Evolutionary conservation across 441 rosid genomes (phyloP).

Genomic region (Adansonia grandidieri): DNA sequence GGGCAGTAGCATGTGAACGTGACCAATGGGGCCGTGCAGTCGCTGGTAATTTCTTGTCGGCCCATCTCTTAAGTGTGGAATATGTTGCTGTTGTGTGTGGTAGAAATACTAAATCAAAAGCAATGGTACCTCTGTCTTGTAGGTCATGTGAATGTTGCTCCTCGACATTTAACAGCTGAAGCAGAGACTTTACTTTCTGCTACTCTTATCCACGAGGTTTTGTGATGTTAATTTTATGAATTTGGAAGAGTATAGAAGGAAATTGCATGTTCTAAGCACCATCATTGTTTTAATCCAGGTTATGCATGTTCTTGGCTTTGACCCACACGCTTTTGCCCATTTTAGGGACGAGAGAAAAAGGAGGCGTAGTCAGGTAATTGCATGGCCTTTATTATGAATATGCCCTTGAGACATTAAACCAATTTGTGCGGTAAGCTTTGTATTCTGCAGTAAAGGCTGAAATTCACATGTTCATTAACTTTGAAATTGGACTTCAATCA

Average conservation of each 20-base stretch:
- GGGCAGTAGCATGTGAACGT: conserved; percentile 99
- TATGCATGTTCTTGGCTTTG: conserved; percentile 99
- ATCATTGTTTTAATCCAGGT: conserved; percentile 52
- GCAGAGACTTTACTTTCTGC: conserved; percentile 97
- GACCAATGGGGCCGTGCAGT: conserved; percentile 99
- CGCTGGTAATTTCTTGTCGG: conserved; percentile 62
- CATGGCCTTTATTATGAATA: neutral
- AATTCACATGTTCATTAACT: conserved; percentile 1
- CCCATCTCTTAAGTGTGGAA: conserved; percentile 6
- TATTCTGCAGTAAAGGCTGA: neutral
- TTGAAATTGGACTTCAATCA: neutral
- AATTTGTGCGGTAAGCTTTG: neutral
- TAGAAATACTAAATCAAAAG: conserved; percentile 28
- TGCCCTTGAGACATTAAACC: neutral
- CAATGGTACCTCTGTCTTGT: conserved; percentile 26
- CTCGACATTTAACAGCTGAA: conserved; percentile 98
- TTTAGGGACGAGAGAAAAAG: conserved; percentile 98
- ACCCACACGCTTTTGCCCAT: conserved; percentile 98
- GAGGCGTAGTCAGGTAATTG: conserved; percentile 82
- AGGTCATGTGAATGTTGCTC: conserved; percentile 99
- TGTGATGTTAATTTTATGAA: conserved; percentile 28
- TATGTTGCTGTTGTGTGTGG: neutral
- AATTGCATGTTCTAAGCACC: conserved; percentile 24
- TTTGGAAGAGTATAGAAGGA: conserved; percentile 18
- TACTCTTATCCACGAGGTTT: conserved; percentile 93